Base-by-base conservation (phyloP, 805 yeast species). In the Pichia exigua region DNA sequence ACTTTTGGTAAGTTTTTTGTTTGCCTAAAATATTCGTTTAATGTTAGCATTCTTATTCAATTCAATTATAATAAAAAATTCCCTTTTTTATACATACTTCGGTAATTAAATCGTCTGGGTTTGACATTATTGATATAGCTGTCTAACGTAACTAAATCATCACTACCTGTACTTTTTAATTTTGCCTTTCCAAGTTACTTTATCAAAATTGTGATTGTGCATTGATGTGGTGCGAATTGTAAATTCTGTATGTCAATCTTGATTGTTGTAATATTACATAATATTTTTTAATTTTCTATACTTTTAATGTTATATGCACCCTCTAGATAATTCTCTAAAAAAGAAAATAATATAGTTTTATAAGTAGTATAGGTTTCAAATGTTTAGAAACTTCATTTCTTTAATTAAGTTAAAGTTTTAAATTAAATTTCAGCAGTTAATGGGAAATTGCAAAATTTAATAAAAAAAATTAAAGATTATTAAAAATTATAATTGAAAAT, bases 1-100 rank as follows among this genome's bases (percentile, higher is more conserved):
- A 44, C 84, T 78, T 20, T 88, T 85, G 60, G 78, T 78, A 52
- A 81, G 77, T 62, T 82, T 81, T 70, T 81, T 83, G 54, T 82
- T 84, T 10, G 91, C 94, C 84, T 83, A 43, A 20, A 46, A 9
- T 27, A 27, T 6, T 27, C 7, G 7, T 27, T 45, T 46, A 48
- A 32, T 40, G 38, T 48, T 27, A 39, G 35, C 41, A 45, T 26
- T 21, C 2, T 3, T 18, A 20, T 10, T 5, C 15, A 21, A 17
- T 24, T 41, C 22, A 13, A 10, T 20, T 22, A 7, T 7, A 22
- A 21, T 22, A 18, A 7, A 13, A n/a, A 18, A 11, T 40, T 10
- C 26, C 4, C 26, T 7, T 40, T 41, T 10, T 17, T 22, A 21
- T 13, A 67, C 71, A 45, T 64, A 66, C 71, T 49, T 65, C 66